Conservation (phyloP, 2,329 filamentous ascomycete genomes). For the Plectosphaerella sp. region DNA sequence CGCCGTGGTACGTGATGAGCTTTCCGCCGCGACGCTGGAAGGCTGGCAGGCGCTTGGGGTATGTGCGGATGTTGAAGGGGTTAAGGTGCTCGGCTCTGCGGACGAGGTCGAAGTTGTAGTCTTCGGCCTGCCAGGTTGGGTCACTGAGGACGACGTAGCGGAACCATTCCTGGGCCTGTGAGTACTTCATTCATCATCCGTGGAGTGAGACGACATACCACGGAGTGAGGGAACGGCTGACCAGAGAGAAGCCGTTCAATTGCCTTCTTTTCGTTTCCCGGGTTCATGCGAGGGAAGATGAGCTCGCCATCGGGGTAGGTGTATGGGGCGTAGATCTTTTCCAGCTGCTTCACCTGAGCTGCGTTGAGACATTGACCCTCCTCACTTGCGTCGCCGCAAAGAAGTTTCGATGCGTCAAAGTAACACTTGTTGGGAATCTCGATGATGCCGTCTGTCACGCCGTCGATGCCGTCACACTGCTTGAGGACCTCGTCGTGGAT, state of each 20-base stretch:
- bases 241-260: slow-evolving; percentile 39
- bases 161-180: slow-evolving; percentile 22
- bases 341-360: slow-evolving; percentile 30
- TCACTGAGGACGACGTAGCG: slow-evolving; percentile 36
- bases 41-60: slow-evolving; percentile 28
- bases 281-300: slow-evolving; percentile 40
- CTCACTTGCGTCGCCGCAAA: slow-evolving; percentile 30
- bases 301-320: slow-evolving; percentile 24
- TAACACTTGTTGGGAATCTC: slow-evolving; percentile 35
- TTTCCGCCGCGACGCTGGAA: slow-evolving; percentile 35
- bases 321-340: slow-evolving; percentile 23
- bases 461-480: slow-evolving; percentile 45
- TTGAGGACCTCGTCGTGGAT: slow-evolving; percentile 30
- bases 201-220: slow-evolving; percentile 22
- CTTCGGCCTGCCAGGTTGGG: slow-evolving; percentile 25
- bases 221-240: slow-evolving; percentile 16
- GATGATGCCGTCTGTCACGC: slow-evolving; percentile 41
- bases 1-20: slow-evolving; percentile 40
- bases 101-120: slow-evolving; percentile 26
- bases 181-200: slow-evolving; percentile 20
- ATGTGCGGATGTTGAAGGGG: slow-evolving; percentile 32
- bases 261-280: slow-evolving; percentile 35
- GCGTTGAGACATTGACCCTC: slow-evolving; percentile 32
- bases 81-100: slow-evolving; percentile 34
- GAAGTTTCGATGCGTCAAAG: slow-evolving; percentile 29